Evolutionary conservation across 805 yeast genomes (phyloP), one percentile per base, ranked within the genome.

Genomic region (Lipomyces japonicus): DNA sequence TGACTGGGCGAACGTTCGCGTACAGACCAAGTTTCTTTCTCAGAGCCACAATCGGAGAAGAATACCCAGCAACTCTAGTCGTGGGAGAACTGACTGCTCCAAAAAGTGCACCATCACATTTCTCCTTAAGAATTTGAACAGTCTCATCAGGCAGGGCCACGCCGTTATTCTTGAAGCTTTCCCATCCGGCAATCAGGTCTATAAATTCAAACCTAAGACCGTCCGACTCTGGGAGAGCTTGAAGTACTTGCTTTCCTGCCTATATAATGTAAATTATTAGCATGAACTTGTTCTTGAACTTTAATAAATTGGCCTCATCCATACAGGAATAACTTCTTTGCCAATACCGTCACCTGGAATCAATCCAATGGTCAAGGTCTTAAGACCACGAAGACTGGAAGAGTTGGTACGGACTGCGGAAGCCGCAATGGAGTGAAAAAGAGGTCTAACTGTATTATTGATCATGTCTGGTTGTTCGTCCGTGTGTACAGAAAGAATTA

Each of bases 321-420:
- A 9, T 56, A 61, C 95, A 55, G 98, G 98, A 53, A 93, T 90
- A 41, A 93, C 98, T 72, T 93, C 98, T 65, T 85, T 81, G 48
- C 98, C 98, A 61, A 93, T 93, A 59, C 98, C 98, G 69, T 93
- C 98, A 67, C 98, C 98, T 45, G 98, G 96, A 61, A 93, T 90
- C 65, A 93, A 77, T 52, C 86, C 84, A 50, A 67, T 51, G 36
- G 39, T 46, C 36, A 54, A 39, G 5, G 57, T 51, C 48, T 51
- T 52, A 22, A 54, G n/a, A 5, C 56, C 56, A 2, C 56, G 42
- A 21, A 19, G 18, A 21, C 38, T 32, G n/a, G 30, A 3, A 7
- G 35, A 28, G 14, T 24, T 18, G 12, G 18, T n/a, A 4, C 41
- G 45, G 18, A 39, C 22, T 12, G 39, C 44, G 30, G 43, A 26